A percentile compares a stretch with the other conserved stretches of the same genome.
phyloP scores from a whole-genome alignment of 1,284 basidiomycete species.

The Moesziomyces aphidis region DNA sequence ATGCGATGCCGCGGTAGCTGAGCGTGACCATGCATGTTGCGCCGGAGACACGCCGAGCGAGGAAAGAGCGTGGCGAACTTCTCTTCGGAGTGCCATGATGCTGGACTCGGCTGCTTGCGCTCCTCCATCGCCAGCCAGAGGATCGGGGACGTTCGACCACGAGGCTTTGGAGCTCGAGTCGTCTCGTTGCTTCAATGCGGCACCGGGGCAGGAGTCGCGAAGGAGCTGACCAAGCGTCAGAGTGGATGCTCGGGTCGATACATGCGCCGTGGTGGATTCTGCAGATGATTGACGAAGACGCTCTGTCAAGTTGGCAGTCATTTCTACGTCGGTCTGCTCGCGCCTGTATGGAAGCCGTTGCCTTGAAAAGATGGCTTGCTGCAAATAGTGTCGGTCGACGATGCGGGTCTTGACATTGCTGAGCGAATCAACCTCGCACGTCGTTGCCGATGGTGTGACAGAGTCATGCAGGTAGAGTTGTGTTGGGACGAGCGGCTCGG shows the following conservation, averaged over 20 bases:
- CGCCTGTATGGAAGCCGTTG: background rate
- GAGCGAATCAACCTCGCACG: background rate
- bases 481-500: constrained; percentile 6
- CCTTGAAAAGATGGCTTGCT: constrained; percentile 9
- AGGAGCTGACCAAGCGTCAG: constrained; percentile 13
- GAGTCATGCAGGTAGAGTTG: constrained; percentile 6
- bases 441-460: background rate
- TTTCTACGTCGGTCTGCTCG: too few relatives aligned
- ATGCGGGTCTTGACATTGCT: constrained; percentile 18
- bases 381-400: constrained; percentile 7
- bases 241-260: constrained; percentile 10
- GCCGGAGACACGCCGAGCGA: constrained; percentile 15
- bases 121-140: background rate
- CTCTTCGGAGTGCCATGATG: constrained; percentile 18
- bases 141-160: constrained; percentile 6
- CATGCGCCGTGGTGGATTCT: background rate
- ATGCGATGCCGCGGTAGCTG: background rate
- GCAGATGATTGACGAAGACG: background rate
- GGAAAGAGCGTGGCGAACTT: constrained; percentile 12
- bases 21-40: constrained; percentile 14
- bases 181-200: background rate
- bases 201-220: background rate
- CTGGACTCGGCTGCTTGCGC: background rate
- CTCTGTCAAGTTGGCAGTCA: background rate
- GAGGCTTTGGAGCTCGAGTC: background rate